A percentile compares a stretch with the other conserved stretches of the same genome.
phyloP scores from a whole-genome alignment of 169 alveolate species.

The Babesia sp. region DNA sequence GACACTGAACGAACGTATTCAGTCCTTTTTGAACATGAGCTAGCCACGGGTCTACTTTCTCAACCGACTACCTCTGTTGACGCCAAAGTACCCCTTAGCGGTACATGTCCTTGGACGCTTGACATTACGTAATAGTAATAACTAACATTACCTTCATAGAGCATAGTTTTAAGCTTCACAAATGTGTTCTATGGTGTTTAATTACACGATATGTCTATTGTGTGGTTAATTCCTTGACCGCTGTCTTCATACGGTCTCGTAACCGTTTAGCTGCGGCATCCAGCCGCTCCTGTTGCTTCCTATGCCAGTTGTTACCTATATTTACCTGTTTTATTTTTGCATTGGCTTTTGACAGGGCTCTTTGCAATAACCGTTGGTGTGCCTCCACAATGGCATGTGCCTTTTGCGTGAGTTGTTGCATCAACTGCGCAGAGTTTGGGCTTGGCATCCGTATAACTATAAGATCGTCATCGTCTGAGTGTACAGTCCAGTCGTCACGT shows the following conservation, averaged over 20 bases:
- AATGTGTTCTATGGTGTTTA: slow-evolving; percentile 18
- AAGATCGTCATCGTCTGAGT: slow-evolving; percentile 31
- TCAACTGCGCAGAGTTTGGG: slow-evolving; percentile 35
- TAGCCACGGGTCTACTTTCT: too few relatives aligned
- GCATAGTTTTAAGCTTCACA: slow-evolving; percentile 24
- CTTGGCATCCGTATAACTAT: slow-evolving; percentile 21
- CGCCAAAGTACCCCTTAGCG: too few relatives aligned
- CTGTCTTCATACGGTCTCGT: slow-evolving; percentile 16
- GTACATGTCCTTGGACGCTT: too few relatives aligned
- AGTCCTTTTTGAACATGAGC: slow-evolving; percentile 26
- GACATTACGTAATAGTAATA: too few relatives aligned
- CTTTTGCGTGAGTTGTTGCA: not conserved
- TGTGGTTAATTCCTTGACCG: slow-evolving; percentile 7
- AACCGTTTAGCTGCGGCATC: slow-evolving; percentile 16
- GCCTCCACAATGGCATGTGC: slow-evolving; percentile 17
- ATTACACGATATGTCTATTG: not conserved
- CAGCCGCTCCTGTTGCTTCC: slow-evolving; percentile 26
- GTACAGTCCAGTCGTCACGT: slow-evolving; percentile 41
- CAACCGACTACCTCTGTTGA: too few relatives aligned
- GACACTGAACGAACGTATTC: slow-evolving; percentile 32
- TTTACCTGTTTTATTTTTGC: slow-evolving; percentile 41
- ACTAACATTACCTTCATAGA: too few relatives aligned
- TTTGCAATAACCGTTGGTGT: slow-evolving; percentile 18
- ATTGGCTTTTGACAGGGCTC: slow-evolving; percentile 22
- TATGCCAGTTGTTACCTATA: slow-evolving; percentile 59